Conservation (phyloP, 1,284 basidiomycete species). For the Gastroboletus turbinatus region DNA sequence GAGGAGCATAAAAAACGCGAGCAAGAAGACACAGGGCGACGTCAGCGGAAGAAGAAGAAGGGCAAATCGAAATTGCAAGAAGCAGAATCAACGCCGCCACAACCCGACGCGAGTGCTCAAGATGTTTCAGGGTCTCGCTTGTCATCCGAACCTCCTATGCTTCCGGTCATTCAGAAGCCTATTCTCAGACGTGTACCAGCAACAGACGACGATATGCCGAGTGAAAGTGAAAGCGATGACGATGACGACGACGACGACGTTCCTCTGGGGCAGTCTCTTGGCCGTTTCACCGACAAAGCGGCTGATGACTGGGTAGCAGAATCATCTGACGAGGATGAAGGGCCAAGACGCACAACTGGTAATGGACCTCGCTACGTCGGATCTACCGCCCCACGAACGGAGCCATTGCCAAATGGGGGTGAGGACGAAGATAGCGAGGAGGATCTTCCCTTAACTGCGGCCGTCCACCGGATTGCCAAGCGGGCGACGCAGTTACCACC, state of each 20-base stretch:
- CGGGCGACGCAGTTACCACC: constrained; percentile 25
- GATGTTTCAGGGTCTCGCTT: constrained; percentile 30
- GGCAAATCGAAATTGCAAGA: constrained; percentile 46
- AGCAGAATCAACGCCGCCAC: constrained; percentile 29
- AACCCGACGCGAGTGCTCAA: constrained; percentile 10
- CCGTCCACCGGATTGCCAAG: constrained; percentile 39
- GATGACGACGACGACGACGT: constrained; percentile 44
- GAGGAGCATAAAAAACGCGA: constrained; percentile 47
- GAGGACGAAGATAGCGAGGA: constrained; percentile 64
- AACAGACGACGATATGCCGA: constrained; percentile 44
- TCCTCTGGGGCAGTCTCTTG: constrained; percentile 25
- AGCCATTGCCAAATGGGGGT: constrained; percentile 6
- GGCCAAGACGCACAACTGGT: constrained; percentile 53
- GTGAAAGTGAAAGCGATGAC: constrained; percentile 53
- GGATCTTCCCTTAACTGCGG: constrained; percentile 69
- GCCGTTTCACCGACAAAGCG: constrained; percentile 29
- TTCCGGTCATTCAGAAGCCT: constrained; percentile 55
- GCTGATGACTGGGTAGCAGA: constrained; percentile 55
- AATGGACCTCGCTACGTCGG: constrained; percentile 47
- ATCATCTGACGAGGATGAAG: constrained; percentile 56
- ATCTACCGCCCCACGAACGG: constrained; percentile 17
- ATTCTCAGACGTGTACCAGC: constrained; percentile 46
- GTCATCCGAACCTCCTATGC: constrained; percentile 49
- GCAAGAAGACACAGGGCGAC: constrained; percentile 42
- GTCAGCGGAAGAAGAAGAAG: constrained; percentile 43